Conservation (phyloP, 352 stramenopile genomes). For the Globisporangium nagaii region DNA sequence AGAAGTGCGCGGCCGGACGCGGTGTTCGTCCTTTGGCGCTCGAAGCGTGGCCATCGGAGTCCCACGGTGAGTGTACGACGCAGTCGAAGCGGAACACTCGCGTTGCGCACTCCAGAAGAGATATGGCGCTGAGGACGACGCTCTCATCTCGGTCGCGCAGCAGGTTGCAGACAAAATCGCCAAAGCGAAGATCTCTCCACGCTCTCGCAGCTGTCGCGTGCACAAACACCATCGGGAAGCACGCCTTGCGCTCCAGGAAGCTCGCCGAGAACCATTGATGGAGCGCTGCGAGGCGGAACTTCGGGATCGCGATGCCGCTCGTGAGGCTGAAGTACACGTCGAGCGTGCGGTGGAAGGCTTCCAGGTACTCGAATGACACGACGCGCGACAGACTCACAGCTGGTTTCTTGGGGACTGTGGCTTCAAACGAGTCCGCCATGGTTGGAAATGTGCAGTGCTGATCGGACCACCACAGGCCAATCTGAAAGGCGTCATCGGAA, state of each 20-base stretch:
- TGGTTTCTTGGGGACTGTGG: no score
- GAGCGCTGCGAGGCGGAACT: constrained; percentile 33
- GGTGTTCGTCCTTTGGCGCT: no score
- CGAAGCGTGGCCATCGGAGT: no score
- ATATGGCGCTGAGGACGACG: constrained; percentile 26
- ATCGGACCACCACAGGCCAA: background rate
- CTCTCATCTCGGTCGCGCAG: constrained; percentile 33
- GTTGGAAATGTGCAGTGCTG: background rate
- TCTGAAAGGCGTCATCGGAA: background rate
- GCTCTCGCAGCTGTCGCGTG: constrained; percentile 15
- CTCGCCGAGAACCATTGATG: constrained; percentile 26
- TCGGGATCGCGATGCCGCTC: constrained; percentile 21
- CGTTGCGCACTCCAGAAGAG: constrained; percentile 32
- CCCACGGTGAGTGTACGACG: background rate
- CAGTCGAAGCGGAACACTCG: constrained; percentile 24
- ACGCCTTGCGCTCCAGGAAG: constrained; percentile 24
- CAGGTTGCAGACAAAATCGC: constrained; percentile 14
- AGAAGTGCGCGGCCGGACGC: background rate
- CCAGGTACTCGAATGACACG: constrained; percentile 15
- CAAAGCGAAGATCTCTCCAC: constrained; percentile 27
- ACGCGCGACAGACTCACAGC: no score
- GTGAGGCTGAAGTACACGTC: constrained; percentile 44
- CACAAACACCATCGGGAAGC: constrained; percentile 21
- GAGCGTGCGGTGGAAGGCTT: constrained; percentile 21
- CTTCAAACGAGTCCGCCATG: no score